Base-by-base conservation (phyloP, 306 rosid genomes). In the Ziziphus jujuba region DNA sequence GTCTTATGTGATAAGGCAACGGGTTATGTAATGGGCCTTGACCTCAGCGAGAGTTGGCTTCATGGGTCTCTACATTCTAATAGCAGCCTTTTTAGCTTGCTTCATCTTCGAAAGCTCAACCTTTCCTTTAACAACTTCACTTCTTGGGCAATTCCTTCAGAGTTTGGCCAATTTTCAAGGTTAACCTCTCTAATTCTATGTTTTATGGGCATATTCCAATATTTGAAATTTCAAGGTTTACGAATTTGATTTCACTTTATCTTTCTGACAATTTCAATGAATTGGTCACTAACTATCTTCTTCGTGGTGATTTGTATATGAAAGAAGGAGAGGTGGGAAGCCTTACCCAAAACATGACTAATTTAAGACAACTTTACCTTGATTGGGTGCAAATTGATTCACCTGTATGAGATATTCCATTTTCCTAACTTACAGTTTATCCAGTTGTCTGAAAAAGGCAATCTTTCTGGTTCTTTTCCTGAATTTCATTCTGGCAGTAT, bases 81-180 rank as follows among this genome's bases (percentile, higher is more conserved):
- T 2, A 40, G 45, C 45, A 40, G 45, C 14, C 45, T 40, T 40
- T 40, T 40, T 12, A 40, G 45, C 7, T 40, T 40, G 45, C 1
- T 10, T 10, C 45, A 8, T 1, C 45, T 40, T 40, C 12, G 12
- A 8, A 40, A 40, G 45, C 70, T 65, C 70, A 51, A 65, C 11
- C 70, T 65, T n/a, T 34, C 70, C 19, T 17, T 2, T 28, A 65
- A 51, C 20, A 1, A 65, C 70, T 65, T 65, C 59, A 28, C 2
- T 50, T 17, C 0, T 4, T 65, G 58, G 1, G 6, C 0, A 4
- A 24, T 65, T 17, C 57, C 69, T 2, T 17, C 58, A 12, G 35
- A 21, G 24, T 48, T 64, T 13, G 56, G 57, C 23, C 22, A 12
- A 6, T 45, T 64, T 15, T 49, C 57, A n/a, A 64, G 69, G 56